phyloP scores from a whole-genome alignment of 768 basidiomycete species.

The Boletus subcaerulescens region DNA sequence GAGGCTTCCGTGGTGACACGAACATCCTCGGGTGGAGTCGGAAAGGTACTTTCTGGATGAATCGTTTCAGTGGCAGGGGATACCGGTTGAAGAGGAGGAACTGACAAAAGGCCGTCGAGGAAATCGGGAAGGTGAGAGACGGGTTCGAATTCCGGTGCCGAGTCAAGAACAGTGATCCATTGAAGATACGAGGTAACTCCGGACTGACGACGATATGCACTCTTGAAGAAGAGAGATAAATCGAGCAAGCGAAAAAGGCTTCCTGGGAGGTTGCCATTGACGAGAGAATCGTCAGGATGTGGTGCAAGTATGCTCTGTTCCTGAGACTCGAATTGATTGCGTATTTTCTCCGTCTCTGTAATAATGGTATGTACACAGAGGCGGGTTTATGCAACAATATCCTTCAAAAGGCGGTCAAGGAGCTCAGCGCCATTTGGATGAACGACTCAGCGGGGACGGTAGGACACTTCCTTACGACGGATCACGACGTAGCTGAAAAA shows the following conservation, averaged over 20 bases:
- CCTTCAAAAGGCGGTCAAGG: slow-evolving; percentile 93
- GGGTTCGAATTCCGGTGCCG: slow-evolving; percentile 93
- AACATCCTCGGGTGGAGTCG: slow-evolving; percentile 90
- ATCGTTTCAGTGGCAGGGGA: slow-evolving; percentile 3
- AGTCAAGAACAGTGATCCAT: slow-evolving; percentile 95
- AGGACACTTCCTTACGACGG: too few species aligned
- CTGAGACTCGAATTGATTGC: slow-evolving; percentile 42
- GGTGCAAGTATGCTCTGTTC: slow-evolving; percentile 60
- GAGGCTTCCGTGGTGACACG: slow-evolving; percentile 86
- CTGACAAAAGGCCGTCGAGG: slow-evolving; percentile 83
- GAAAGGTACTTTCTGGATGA: slow-evolving; percentile 82
- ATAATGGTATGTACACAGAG: slow-evolving; percentile 88
- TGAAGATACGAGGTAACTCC: slow-evolving; percentile 95
- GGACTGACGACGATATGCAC: slow-evolving; percentile 93
- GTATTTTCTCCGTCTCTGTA: slow-evolving; percentile 70
- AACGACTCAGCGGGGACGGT: too few species aligned
- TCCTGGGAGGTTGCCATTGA: slow-evolving; percentile 40
- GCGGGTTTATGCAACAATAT: slow-evolving; percentile 95
- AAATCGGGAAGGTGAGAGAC: slow-evolving; percentile 94
- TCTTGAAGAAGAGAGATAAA: slow-evolving; percentile 94
- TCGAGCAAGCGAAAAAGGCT: slow-evolving; percentile 89
- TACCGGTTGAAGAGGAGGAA: slow-evolving; percentile 9
- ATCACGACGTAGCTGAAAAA: too few species aligned
- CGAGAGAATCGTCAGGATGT: slow-evolving; percentile 48
- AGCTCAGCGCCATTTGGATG: slow-evolving; percentile 84